Evolutionary conservation across 1,284 basidiomycete species (phyloP).

Genomic region (Fomitopsis palustris): DNA sequence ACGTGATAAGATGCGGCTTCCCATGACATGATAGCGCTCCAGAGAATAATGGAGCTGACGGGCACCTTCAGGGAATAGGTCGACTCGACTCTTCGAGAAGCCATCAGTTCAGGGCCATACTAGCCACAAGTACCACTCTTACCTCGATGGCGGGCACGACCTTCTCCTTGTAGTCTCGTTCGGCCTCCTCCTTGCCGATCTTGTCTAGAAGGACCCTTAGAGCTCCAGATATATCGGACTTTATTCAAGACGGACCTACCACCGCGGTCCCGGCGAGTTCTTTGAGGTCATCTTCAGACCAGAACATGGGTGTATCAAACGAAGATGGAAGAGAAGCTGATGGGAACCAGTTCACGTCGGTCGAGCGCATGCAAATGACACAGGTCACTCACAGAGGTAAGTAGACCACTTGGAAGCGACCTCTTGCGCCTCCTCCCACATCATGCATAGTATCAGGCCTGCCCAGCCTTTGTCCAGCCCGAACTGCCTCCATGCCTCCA

Average conservation of each 20-base stretch:
- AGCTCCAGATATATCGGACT: not conserved
- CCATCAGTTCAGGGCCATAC: not conserved
- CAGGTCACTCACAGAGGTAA: constrained; percentile 56
- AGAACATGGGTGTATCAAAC: constrained; percentile 97
- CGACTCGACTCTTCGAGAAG: constrained; percentile 57
- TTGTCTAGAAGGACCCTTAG: constrained; percentile 54
- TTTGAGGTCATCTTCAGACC: constrained; percentile 72
- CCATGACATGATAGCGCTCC: constrained; percentile 85
- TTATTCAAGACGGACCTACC: constrained; percentile 58
- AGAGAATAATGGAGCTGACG: constrained; percentile 61
- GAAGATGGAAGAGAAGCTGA: constrained; percentile 61
- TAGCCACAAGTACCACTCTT: constrained; percentile 17
- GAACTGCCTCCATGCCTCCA: constrained; percentile 56
- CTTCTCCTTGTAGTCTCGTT: constrained; percentile 68
- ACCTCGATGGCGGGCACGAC: constrained; percentile 69
- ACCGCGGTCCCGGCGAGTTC: constrained; percentile 84
- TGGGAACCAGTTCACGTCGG: constrained; percentile 5
- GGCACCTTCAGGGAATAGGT: constrained; percentile 60
- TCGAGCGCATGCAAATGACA: not conserved
- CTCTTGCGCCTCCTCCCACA: constrained; percentile 82
- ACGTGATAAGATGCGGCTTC: constrained; percentile 89
- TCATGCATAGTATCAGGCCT: constrained; percentile 89
- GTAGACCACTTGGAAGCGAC: constrained; percentile 59
- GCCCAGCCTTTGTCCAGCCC: constrained; percentile 76
- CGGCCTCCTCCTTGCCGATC: constrained; percentile 83